A percentile compares a stretch with the other conserved stretches of the same genome.
These are phyloP conservation scores for Leucaena leucocephala DNA, from an alignment of 306 rosid genomes.

Conservation along the genomic window DNA sequence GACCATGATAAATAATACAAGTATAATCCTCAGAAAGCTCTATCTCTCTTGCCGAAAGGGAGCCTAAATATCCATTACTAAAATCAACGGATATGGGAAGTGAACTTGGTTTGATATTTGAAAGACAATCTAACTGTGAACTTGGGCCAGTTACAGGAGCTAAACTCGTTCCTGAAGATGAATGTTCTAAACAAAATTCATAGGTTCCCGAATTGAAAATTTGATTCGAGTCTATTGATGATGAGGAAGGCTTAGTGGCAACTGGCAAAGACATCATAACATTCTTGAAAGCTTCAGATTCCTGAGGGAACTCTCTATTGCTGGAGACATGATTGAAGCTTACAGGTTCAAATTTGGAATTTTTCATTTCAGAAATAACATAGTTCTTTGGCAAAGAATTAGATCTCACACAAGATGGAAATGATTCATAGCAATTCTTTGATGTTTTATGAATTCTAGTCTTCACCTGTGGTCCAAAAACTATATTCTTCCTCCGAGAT, in stretches of 20 bases:
- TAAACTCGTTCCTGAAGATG: constrained; percentile 35
- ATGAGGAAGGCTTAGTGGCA: constrained; percentile 43
- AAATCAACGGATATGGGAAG: constrained; percentile 66
- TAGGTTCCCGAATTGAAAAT: constrained; percentile 35
- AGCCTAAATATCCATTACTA: constrained; percentile 50
- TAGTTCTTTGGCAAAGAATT: constrained; percentile 79
- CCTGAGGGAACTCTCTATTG: constrained; percentile 35
- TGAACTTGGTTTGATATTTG: constrained; percentile 54
- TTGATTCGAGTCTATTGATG: constrained; percentile 32
- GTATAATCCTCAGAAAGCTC: constrained; percentile 95
- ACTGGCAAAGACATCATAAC: constrained; percentile 44
- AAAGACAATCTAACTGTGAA: constrained; percentile 41
- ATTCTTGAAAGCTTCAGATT: constrained; percentile 40
- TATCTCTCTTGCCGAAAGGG: constrained; percentile 74
- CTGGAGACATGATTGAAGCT: constrained; percentile 40
- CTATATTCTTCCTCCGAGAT: constrained; percentile 58
- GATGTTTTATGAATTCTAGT: constrained; percentile 46
- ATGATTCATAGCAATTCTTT: constrained; percentile 39
- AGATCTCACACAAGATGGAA: constrained; percentile 54
- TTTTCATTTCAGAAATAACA: constrained; percentile 44
- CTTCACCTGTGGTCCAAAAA: constrained; percentile 75
- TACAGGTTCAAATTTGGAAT: constrained; percentile 42
- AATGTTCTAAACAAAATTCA: constrained; percentile 39
- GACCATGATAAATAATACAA: constrained; percentile 92
- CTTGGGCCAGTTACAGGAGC: constrained; percentile 33